Conservation (phyloP, 1,139 yeast species). For the Yamadazyma sp. region DNA sequence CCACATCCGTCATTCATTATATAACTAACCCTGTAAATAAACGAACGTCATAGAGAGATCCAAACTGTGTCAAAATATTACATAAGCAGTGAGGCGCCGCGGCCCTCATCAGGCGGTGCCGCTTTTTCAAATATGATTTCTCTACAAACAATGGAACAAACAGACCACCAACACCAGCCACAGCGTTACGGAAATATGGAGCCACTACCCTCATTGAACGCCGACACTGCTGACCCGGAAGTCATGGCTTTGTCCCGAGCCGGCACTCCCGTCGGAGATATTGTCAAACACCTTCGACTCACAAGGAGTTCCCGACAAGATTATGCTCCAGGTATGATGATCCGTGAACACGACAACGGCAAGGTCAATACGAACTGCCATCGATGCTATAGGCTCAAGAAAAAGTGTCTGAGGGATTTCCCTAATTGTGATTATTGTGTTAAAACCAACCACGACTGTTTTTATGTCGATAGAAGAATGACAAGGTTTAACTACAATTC, state of each 20-base stretch:
- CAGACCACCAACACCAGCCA: not conserved
- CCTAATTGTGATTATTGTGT: conserved; percentile 40
- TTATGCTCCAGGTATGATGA: conserved; percentile 13
- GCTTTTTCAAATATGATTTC: not conserved
- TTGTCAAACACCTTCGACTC: conserved; percentile 8
- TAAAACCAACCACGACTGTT: conserved; percentile 37
- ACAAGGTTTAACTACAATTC: conserved; percentile 8
- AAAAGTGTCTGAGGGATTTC: conserved; percentile 40
- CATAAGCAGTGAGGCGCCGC: not conserved
- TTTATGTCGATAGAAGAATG: conserved; percentile 24
- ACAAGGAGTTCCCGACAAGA: conserved; percentile 13
- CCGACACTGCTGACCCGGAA: conserved; percentile 1
- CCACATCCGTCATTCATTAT: too few species aligned
- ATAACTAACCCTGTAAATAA: conserved; percentile 5
- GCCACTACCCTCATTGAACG: not conserved
- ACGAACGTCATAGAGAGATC: too few species aligned
- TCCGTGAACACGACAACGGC: conserved; percentile 1
- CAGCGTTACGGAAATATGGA: not conserved
- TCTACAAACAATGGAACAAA: not conserved
- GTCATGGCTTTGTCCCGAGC: not conserved
- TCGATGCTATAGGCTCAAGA: conserved; percentile 44
- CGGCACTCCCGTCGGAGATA: conserved; percentile 8
- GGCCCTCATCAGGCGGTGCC: not conserved
- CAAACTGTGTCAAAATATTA: not conserved
- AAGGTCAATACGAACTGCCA: conserved; percentile 35